Evolutionary conservation across 2,329 filamentous ascomycete species (phyloP).

Genomic region (Aspergillus ibericus): DNA sequence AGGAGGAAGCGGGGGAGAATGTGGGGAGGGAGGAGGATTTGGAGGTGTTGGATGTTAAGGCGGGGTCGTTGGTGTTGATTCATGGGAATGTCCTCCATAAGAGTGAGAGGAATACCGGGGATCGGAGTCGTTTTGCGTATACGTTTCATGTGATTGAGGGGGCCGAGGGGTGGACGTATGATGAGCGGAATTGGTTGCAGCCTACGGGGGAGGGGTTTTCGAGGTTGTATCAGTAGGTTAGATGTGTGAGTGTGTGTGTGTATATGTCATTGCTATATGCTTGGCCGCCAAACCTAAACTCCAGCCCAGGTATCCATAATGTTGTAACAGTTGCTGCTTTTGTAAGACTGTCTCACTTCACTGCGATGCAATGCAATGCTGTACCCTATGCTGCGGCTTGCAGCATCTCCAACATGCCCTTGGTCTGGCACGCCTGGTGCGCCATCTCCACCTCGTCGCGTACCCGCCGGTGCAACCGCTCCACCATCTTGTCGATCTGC

Average conservation of each 20-base stretch:
- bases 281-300: conserved; percentile 15
- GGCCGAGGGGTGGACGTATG: conserved; percentile 66
- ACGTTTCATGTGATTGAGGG: conserved; percentile 97
- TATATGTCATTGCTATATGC: background rate
- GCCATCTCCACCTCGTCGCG: conserved; percentile 76
- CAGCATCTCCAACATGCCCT: conserved; percentile 83
- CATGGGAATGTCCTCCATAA: conserved; percentile 96
- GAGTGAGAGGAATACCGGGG: conserved; percentile 87
- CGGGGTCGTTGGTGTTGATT: conserved; percentile 86
- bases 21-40: conserved; percentile 53
- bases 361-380: too few relatives aligned
- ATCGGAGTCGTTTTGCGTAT: conserved; percentile 88
- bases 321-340: conserved; percentile 10
- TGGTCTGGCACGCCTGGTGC: conserved; percentile 76
- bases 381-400: conserved; percentile 28
- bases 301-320: conserved; percentile 21
- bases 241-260: background rate
- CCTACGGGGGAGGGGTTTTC: conserved; percentile 81
- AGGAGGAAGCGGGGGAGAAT: conserved; percentile 35
- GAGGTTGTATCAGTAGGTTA: conserved; percentile 48
- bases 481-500: conserved; percentile 70
- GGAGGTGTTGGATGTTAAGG: conserved; percentile 81
- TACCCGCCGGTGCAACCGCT: conserved; percentile 68
- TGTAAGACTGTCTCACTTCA: background rate
- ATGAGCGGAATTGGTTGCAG: conserved; percentile 90